Evolutionary conservation across 2,329 filamentous ascomycete genomes (phyloP).

Genomic region (Trichoderma harzianum): DNA sequence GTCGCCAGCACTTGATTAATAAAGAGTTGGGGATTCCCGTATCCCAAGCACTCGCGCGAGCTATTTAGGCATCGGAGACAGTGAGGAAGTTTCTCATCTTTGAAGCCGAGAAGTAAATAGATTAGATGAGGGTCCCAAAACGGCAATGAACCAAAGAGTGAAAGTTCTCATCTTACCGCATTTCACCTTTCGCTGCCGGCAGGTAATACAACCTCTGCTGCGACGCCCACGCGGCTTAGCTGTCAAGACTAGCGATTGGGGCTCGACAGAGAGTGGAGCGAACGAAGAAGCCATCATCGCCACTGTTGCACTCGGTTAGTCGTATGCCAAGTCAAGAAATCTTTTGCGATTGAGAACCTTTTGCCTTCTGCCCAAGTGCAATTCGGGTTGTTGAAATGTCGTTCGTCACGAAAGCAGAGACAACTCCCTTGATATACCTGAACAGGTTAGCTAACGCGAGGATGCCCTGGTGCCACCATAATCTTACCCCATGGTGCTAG

Average conservation of each 20-base stretch:
- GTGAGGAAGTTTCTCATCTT: background rate
- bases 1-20: background rate
- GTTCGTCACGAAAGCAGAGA: background rate
- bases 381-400: background rate
- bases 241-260: background rate
- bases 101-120: background rate
- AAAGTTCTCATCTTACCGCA: background rate
- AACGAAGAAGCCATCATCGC: background rate
- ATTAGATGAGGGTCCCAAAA: background rate
- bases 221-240: conserved; percentile 1
- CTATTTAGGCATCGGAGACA: background rate
- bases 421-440: background rate
- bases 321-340: background rate
- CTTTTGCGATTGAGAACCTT: background rate
- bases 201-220: background rate
- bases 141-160: background rate
- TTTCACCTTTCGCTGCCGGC: background rate
- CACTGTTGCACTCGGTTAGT: background rate
- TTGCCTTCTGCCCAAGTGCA: background rate
- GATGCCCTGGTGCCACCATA: background rate
- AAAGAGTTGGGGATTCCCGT: background rate
- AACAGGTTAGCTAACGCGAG: background rate
- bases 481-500: background rate
- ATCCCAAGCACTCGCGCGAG: background rate
- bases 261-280: background rate